A percentile compares a stretch with the other conserved stretches of the same genome.
These are phyloP conservation scores for Lenzites betulinus DNA, from an alignment of 768 basidiomycete species.

Conservation along the genomic window DNA sequence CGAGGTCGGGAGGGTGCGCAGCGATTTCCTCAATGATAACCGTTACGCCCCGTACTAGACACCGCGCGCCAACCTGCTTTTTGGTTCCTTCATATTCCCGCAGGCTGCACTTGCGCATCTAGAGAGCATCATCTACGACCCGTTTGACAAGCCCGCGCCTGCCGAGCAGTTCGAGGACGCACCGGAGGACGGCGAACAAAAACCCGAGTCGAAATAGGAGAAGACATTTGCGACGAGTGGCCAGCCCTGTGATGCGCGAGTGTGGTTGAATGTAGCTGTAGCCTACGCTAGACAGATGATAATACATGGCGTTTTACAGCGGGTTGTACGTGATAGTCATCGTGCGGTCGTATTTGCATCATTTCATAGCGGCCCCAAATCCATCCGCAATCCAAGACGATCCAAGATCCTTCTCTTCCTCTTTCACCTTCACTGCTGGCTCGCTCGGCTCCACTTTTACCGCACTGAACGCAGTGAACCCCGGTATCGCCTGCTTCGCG, in stretches of 20 bases:
- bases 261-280: constrained; percentile 5
- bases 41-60: constrained; percentile 88
- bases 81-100: constrained; percentile 23
- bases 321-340: neutral
- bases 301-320: constrained; percentile 10
- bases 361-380: constrained; percentile 17
- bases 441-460: constrained; percentile 1
- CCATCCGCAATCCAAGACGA: constrained; percentile 21
- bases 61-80: constrained; percentile 27
- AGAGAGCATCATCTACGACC: constrained; percentile 78
- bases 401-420: constrained; percentile 7
- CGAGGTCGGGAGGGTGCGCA: constrained; percentile 93
- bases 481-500: constrained; percentile 22
- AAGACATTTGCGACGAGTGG: neutral
- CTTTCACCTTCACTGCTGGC: constrained; percentile 1
- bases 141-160: constrained; percentile 30
- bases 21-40: constrained; percentile 74
- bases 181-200: constrained; percentile 5
- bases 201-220: neutral
- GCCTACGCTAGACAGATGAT: constrained; percentile 11
- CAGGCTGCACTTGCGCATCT: constrained; percentile 84
- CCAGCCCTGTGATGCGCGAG: too few species aligned
- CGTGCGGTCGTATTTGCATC: neutral
- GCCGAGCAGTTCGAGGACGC: constrained; percentile 20
- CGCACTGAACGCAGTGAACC: constrained; percentile 2